Conservation (phyloP, 257 asterid species). For the Rauvolfia tetraphylla region DNA sequence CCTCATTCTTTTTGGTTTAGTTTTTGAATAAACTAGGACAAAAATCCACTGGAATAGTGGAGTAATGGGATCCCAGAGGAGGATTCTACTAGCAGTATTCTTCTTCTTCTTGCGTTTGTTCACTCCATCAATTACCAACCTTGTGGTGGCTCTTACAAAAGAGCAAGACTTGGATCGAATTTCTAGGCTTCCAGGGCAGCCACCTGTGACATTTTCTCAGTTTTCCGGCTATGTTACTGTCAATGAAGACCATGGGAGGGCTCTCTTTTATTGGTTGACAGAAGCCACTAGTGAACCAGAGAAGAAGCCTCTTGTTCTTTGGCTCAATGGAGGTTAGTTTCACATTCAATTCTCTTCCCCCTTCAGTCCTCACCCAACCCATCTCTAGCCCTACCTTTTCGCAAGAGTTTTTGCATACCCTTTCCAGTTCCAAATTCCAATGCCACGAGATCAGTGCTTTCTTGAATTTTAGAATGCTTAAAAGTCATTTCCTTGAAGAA, state of each 20-base stretch:
- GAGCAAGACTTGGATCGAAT: constrained; percentile 62
- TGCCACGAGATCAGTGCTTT: neutral
- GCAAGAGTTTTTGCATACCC: too few relatives aligned
- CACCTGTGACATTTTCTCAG: constrained; percentile 60
- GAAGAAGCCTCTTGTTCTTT: constrained; percentile 63
- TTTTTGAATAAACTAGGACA: neutral
- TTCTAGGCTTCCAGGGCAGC: constrained; percentile 71
- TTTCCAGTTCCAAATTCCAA: neutral
- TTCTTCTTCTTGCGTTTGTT: neutral
- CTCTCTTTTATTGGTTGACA: constrained; percentile 80
- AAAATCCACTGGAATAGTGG: neutral
- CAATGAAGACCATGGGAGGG: constrained; percentile 54
- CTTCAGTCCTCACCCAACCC: neutral
- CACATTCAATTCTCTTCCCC: neutral
- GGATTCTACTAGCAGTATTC: neutral
- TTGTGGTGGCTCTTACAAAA: constrained; percentile 8
- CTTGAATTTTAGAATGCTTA: neutral
- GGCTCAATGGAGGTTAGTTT: constrained; percentile 85
- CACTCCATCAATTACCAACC: neutral
- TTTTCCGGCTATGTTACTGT: constrained; percentile 78
- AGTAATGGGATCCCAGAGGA: neutral
- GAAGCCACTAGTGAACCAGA: constrained; percentile 46
- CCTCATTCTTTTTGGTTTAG: neutral
- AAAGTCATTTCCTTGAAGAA: neutral
- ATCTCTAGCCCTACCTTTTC: neutral